phyloP scores from a whole-genome alignment of 169 alveolate genomes.

The Babesia sp. region DNA sequence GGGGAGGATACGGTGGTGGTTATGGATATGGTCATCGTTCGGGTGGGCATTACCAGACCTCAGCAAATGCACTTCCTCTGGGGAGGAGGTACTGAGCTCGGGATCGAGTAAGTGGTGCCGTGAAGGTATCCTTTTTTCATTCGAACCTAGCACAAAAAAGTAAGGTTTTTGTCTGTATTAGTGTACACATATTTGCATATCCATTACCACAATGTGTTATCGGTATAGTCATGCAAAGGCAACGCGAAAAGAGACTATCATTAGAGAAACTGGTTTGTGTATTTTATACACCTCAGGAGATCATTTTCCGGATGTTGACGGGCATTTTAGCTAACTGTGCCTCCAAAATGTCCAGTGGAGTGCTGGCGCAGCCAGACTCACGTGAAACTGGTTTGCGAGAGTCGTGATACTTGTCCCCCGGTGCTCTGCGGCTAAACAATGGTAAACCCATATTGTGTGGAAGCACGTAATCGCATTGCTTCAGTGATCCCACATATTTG shows the following conservation, averaged over 20 bases:
- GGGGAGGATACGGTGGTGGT: conserved; percentile 52
- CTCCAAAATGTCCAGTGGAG: conserved; percentile 24
- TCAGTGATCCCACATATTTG: conserved; percentile 15
- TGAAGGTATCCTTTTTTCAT: too few relatives aligned
- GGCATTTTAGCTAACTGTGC: conserved; percentile 23
- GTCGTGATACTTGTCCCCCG: background rate
- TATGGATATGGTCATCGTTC: conserved; percentile 22
- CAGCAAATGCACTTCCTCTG: conserved; percentile 50
- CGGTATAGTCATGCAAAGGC: too few relatives aligned
- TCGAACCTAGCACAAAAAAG: too few relatives aligned
- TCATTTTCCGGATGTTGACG: background rate
- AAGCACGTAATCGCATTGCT: conserved; percentile 23
- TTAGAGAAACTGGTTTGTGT: too few relatives aligned
- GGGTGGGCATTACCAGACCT: conserved; percentile 35
- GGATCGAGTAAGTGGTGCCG: background rate
- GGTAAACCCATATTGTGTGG: conserved; percentile 17
- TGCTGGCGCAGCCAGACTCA: too few relatives aligned
- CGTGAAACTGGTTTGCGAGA: background rate
- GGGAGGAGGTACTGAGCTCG: conserved; percentile 46
- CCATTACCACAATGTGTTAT: too few relatives aligned
- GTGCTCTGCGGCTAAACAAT: conserved; percentile 14
- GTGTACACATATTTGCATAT: too few relatives aligned
- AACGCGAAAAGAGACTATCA: too few relatives aligned
- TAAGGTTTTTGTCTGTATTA: too few relatives aligned
- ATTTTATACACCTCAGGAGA: too few relatives aligned